These are phyloP conservation scores for Sesbania bispinosa DNA, from an alignment of 306 rosid genomes.

Conservation along the genomic window DNA sequence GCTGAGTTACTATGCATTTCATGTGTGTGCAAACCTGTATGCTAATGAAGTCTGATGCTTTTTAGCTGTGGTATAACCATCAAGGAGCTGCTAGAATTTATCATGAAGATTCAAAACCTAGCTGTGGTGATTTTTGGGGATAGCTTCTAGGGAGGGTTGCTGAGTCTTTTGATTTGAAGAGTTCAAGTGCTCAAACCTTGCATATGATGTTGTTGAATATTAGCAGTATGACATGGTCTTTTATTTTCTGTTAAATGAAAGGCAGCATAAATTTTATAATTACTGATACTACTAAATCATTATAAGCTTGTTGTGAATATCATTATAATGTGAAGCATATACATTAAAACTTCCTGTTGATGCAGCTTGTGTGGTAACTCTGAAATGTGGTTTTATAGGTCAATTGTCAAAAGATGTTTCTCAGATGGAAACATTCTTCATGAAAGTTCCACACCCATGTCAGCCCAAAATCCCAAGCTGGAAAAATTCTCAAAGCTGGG, in stretches of 20 bases:
- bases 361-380: conserved; percentile 4
- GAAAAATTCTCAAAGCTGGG: conserved; percentile 31
- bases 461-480: conserved; percentile 38
- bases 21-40: not conserved
- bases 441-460: conserved; percentile 40
- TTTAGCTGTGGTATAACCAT: not conserved
- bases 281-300: not conserved
- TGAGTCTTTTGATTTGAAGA: not conserved
- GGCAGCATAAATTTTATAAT: not conserved
- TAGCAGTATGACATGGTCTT: not conserved
- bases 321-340: not conserved
- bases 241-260: not conserved
- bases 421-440: conserved; percentile 67
- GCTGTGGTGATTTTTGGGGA: not conserved
- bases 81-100: not conserved
- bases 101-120: not conserved
- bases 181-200: not conserved
- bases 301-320: conserved; percentile 4
- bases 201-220: not conserved
- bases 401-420: conserved; percentile 54
- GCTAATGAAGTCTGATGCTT: not conserved
- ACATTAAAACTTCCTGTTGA: not conserved
- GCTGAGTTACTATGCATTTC: not conserved
- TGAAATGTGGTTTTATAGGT: conserved; percentile 37
- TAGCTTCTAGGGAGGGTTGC: not conserved